Evolutionary conservation across 1,139 yeast genomes (phyloP), one percentile per base, ranked within the genome.

Genomic region (Suhomyces kunorum): DNA sequence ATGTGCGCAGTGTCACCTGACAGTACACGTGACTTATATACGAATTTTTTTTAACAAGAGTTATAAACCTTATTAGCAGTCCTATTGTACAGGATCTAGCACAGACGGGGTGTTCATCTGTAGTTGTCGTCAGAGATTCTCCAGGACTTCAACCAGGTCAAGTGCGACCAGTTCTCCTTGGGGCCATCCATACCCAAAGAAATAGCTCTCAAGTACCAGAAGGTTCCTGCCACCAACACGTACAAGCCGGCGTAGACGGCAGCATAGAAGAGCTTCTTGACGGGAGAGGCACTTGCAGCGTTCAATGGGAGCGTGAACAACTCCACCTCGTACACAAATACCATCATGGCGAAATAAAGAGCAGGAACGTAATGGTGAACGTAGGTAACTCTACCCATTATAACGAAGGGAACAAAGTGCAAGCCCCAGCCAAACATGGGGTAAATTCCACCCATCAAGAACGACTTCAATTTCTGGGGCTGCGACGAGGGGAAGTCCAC

Each of bases 331-430:
- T 85, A 92, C 42, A 83, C 80, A 57, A 86, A 76, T 22, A 88
- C 82, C 50, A 92, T 67, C 76, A 92, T 81, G 44, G 98, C 98
- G 68, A 94, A 92, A 70, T 90, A 92, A 51, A 90, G 77, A 0
- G 98, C 97, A 22, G 99, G 99, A 55, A 89, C 78, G 65, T 92
- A 92, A 67, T 92, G 99, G 64, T 92, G 99, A 32, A 92, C 92
- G 60, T 94, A 92, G 4, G 96, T 89, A 50, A 94, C 98, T 74
- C 99, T 86, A 19, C 96, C 89, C 98, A 92, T 92, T 50, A 90
- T 74, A 37, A 86, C 79, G 63, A 92, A 92, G 31, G 99, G 98
- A 57, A 83, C 63, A 64, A 74, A 94, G 66, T 94, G 98, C 63
- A 92, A 74, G 49, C 88, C 83, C 98, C 98, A 94, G 23, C 96